A percentile compares a stretch with the other conserved stretches of the same genome.
Conservation (phyloP, 768 basidiomycete species). For the Tricholomella constricta region DNA sequence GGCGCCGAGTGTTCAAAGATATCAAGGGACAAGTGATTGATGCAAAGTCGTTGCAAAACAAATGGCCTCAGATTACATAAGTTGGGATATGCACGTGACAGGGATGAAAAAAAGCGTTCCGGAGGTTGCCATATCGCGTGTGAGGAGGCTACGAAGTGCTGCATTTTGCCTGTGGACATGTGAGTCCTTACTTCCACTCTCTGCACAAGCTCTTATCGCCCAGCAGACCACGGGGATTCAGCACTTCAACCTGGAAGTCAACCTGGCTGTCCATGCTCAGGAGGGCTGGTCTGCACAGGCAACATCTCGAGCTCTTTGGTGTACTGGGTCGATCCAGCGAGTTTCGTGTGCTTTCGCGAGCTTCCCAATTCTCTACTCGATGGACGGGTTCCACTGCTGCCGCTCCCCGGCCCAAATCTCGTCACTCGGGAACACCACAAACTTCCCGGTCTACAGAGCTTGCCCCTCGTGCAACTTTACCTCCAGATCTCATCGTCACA, state of each 20-base stretch:
- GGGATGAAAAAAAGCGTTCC: neutral
- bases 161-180: constrained; percentile 9
- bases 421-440: neutral
- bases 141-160: neutral
- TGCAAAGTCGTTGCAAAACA: too few species aligned
- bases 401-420: neutral
- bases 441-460: neutral
- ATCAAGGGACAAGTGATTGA: too few species aligned
- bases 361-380: constrained; percentile 3
- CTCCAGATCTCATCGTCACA: constrained; percentile 8
- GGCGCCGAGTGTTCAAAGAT: neutral
- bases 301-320: constrained; percentile 47
- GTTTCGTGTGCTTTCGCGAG: constrained; percentile 9
- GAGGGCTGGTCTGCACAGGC: constrained; percentile 58
- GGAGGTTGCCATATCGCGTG: neutral
- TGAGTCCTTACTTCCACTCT: neutral
- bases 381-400: constrained; percentile 5
- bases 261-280: constrained; percentile 74
- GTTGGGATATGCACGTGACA: neutral
- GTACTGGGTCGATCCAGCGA: constrained; percentile 22
- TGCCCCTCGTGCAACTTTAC: neutral
- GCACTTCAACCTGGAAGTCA: constrained; percentile 26
- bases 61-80: neutral
- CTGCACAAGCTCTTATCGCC: neutral
- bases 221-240: constrained; percentile 6